A percentile compares a stretch with the other conserved stretches of the same genome.
These are phyloP conservation scores for Claviceps fusiformis DNA, from an alignment of 2,329 filamentous ascomycete genomes.

Conservation along the genomic window DNA sequence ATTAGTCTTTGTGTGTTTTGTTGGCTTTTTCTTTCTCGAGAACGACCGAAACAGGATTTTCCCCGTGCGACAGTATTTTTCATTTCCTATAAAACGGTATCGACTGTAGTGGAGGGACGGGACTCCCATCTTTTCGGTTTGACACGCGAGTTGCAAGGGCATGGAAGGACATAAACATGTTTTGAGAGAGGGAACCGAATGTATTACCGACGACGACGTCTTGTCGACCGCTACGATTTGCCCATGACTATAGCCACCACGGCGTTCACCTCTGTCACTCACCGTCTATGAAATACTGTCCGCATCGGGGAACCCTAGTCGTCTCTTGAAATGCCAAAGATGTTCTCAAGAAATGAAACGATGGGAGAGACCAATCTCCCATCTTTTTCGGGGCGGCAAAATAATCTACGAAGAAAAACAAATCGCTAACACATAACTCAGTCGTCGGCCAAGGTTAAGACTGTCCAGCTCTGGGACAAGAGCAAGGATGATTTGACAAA, in stretches of 20 bases:
- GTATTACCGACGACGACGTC: neutral
- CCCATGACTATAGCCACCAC: neutral
- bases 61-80: neutral
- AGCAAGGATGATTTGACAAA: conserved; percentile 96
- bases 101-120: neutral
- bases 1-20: conserved; percentile 1
- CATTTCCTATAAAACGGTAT: neutral
- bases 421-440: conserved; percentile 9
- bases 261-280: too few species aligned
- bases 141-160: neutral
- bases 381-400: neutral
- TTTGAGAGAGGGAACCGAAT: neutral
- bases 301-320: neutral
- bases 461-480: conserved; percentile 95
- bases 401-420: too few species aligned
- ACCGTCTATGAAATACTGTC: neutral
- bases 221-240: neutral
- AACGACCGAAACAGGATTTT: neutral
- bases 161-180: too few species aligned
- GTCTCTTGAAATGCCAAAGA: neutral
- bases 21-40: neutral
- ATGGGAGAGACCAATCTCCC: too few species aligned
- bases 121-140: neutral
- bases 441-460: conserved; percentile 66
- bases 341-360: neutral